A percentile compares a stretch with the other conserved stretches of the same genome.
phyloP scores from a whole-genome alignment of 2,329 filamentous ascomycete species.

The Endoconidiophora polonica region DNA sequence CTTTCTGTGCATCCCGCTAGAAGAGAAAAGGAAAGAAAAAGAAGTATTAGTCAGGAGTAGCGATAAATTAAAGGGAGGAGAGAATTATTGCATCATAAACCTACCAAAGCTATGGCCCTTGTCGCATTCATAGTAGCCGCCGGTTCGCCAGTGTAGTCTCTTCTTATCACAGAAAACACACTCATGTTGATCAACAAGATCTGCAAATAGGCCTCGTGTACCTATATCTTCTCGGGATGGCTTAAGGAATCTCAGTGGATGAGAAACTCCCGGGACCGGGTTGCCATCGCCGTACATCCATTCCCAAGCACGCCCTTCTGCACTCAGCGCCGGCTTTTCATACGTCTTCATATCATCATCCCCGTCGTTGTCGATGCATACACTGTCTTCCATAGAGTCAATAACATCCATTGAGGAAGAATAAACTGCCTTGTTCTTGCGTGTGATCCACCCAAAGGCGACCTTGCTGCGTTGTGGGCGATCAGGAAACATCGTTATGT shows the following conservation, averaged over 20 bases:
- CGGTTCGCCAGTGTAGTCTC: slow-evolving; percentile 19
- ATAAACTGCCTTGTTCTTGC: neutral
- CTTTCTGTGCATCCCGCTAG: slow-evolving; percentile 36
- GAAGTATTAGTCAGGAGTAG: neutral
- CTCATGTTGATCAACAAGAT: slow-evolving; percentile 18
- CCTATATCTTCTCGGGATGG: slow-evolving; percentile 3
- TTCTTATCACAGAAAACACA: slow-evolving; percentile 31
- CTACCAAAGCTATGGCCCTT: slow-evolving; percentile 26
- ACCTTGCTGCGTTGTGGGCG: slow-evolving; percentile 24
- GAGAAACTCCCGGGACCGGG: slow-evolving; percentile 26
- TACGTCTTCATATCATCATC: neutral
- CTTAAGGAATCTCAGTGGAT: slow-evolving; percentile 14
- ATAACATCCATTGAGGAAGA: too few species aligned
- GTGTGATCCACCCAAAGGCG: slow-evolving; percentile 20
- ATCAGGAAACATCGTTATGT: slow-evolving; percentile 32
- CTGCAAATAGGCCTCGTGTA: neutral
- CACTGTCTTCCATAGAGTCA: neutral
- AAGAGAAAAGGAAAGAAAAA: slow-evolving; percentile 2
- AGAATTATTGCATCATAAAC: slow-evolving; percentile 11
- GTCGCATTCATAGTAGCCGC: slow-evolving; percentile 23
- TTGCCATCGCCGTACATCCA: slow-evolving; percentile 41
- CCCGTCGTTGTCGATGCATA: neutral
- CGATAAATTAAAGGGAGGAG: neutral
- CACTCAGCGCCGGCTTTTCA: neutral
- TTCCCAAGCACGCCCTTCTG: slow-evolving; percentile 38